Evolutionary conservation across 208 protist species (phyloP).

Genomic region (Leishmania mexicana): DNA sequence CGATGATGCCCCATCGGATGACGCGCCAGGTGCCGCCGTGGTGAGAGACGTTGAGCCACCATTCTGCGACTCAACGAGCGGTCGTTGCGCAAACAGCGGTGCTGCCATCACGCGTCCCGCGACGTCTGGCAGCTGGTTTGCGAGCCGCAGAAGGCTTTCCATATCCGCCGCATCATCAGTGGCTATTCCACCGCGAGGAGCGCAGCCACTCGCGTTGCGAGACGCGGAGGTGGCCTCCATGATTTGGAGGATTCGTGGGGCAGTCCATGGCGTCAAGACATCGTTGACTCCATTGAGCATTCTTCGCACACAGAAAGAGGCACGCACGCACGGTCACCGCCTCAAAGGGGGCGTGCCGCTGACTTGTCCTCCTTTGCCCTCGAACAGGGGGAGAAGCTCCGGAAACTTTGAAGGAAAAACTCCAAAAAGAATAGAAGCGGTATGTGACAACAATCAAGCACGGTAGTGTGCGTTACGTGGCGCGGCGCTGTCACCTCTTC

Average conservation of each 20-base stretch:
- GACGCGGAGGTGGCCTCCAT: slow-evolving; percentile 46
- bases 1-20: slow-evolving; percentile 4
- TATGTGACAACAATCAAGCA: neutral
- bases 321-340: neutral
- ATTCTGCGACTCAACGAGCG: slow-evolving; percentile 18
- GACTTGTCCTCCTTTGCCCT: neutral
- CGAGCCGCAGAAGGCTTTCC: slow-evolving; percentile 41
- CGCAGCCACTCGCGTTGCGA: neutral
- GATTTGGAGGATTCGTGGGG: slow-evolving; percentile 41
- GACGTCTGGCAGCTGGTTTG: slow-evolving; percentile 58
- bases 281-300: slow-evolving; percentile 26
- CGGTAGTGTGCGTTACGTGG: neutral
- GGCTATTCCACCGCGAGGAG: neutral
- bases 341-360: neutral
- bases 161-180: slow-evolving; percentile 25
- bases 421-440: neutral
- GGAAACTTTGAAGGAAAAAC: neutral
- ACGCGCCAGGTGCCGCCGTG: neutral
- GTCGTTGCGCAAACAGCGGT: slow-evolving; percentile 64
- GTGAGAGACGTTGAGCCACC: neutral
- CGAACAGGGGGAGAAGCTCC: neutral
- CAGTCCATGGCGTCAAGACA: slow-evolving; percentile 58
- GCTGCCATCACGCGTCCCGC: slow-evolving; percentile 63
- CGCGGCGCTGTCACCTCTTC: neutral
- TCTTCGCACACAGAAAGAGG: neutral